Evolutionary conservation across 768 basidiomycete genomes (phyloP), one percentile per base, ranked within the genome.

Genomic region (Kwoniella newhampshirensis): DNA sequence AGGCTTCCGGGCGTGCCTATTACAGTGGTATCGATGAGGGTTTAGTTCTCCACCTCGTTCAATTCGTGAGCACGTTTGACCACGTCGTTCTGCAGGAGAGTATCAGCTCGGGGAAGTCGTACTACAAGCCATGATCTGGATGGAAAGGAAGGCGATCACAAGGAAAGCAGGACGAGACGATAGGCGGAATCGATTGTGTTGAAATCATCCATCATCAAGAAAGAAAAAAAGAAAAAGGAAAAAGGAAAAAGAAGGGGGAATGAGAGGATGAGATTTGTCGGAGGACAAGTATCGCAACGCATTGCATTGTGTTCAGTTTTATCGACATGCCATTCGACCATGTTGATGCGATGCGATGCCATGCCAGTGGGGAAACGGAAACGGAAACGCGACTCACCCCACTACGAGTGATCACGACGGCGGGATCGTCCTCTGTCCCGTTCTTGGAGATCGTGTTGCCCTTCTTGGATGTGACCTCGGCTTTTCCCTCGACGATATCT

Each of bases 41-140:
- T 49, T 51, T 64, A 65, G 13, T 41, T 69, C 42, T 78, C 78
- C 12, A 79, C 78, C 57, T 80, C 77, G 37, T 81, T 80, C 59
- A 83, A 58, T 69, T 83, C 81, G 54, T 81, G 80, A 0, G 81
- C 81, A 7, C 81, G 73, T 77, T 82, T 82, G 44, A 82, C 81
- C 2, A 81, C 81, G 59, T 82, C 77, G 54, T 82, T 83, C 80
- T 82, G 27, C 20, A 15, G n/a, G 17, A n/a, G 18, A 23, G 30
- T 18, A 32, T 32, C 32, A 32, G 32, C 32, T 23, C 21, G 17
- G 36, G 30, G 27, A 35, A 30, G 1, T 28, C 13, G 13, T n/a
- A 21, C 11, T 9, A 28, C 40, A 20, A 52, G 21, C 51, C 6
- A 6, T 18, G 17, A 30, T 20, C n/a, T n/a, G n/a, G n/a, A n/a